A percentile compares a stretch with the other conserved stretches of the same genome.
phyloP scores from a whole-genome alignment of 176 grass and related monocot genomes.

The Cenchrus fungigraminus region DNA sequence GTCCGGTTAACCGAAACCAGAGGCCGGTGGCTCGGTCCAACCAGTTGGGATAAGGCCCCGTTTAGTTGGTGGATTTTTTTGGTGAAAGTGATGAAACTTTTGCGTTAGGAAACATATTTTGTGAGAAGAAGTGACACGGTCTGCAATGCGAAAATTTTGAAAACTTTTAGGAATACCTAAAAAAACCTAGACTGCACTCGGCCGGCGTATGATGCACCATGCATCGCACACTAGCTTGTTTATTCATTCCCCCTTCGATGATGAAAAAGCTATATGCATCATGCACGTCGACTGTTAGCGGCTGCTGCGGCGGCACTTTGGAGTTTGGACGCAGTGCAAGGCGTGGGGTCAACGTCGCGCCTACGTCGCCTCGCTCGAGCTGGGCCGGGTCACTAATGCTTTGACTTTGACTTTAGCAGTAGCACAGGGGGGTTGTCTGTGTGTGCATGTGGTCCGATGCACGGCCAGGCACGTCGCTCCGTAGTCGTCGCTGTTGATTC shows the following conservation, averaged over 20 bases:
- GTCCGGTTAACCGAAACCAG: too few species aligned
- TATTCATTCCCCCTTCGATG: neutral
- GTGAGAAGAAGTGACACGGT: too few species aligned
- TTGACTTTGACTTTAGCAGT: constrained; percentile 13
- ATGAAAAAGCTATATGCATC: neutral
- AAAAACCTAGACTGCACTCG: neutral
- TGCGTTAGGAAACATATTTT: too few species aligned
- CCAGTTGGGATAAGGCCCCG: too few species aligned
- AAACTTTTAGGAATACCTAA: too few species aligned
- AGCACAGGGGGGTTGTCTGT: too few species aligned
- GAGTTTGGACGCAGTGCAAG: neutral
- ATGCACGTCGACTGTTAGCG: neutral
- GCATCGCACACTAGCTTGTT: neutral
- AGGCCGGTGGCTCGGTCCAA: too few species aligned
- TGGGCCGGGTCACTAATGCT: neutral
- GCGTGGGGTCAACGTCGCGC: neutral
- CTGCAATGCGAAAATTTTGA: too few species aligned
- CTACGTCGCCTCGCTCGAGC: neutral
- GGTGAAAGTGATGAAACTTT: too few species aligned
- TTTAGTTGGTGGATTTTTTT: too few species aligned
- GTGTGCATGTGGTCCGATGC: neutral
- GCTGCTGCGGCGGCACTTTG: neutral
- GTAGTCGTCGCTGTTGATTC: constrained; percentile 11
- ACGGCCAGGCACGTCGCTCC: constrained; percentile 5
- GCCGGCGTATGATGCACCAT: neutral